Percentiles rank a stretch among this genome's conserved stretches.
These are phyloP conservation scores for Colletotrichum cuscutae DNA, from an alignment of 2,329 filamentous ascomycete species.

Conservation along the genomic window DNA sequence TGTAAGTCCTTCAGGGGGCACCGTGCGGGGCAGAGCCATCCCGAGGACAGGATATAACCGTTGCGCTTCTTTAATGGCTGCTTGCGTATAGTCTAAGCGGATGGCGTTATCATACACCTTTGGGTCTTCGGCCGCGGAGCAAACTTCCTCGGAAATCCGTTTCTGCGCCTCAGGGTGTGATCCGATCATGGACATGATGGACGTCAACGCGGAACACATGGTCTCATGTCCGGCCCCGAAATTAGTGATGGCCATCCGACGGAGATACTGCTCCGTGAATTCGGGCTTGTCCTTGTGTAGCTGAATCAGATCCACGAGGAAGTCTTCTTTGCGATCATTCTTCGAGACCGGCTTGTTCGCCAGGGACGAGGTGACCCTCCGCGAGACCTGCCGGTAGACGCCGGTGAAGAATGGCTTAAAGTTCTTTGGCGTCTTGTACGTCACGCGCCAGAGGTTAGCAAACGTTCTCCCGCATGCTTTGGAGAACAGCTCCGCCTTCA, in stretches of 20 bases:
- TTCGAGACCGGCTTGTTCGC: constrained; percentile 36
- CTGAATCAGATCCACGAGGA: constrained; percentile 58
- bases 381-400: constrained; percentile 41
- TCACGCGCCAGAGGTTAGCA: constrained; percentile 55
- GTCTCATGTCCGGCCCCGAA: constrained; percentile 67
- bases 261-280: constrained; percentile 59
- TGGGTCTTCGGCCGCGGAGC: constrained; percentile 9
- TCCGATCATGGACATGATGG: constrained; percentile 58
- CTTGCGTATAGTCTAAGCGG: constrained; percentile 50
- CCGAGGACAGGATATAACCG: constrained; percentile 61
- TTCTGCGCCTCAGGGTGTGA: constrained; percentile 47
- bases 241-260: constrained; percentile 64
- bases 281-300: constrained; percentile 56
- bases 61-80: constrained; percentile 62
- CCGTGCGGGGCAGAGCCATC: constrained; percentile 60
- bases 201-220: constrained; percentile 62
- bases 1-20: constrained; percentile 48
- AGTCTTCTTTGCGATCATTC: constrained; percentile 48
- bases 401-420: constrained; percentile 62
- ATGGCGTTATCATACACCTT: constrained; percentile 39
- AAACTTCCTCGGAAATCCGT: constrained; percentile 45
- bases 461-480: constrained; percentile 51
- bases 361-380: constrained; percentile 45
- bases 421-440: constrained; percentile 52
- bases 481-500: constrained; percentile 51